phyloP scores from a whole-genome alignment of 2,329 filamentous ascomycete species.

The Thielaviopsis punctulata region DNA sequence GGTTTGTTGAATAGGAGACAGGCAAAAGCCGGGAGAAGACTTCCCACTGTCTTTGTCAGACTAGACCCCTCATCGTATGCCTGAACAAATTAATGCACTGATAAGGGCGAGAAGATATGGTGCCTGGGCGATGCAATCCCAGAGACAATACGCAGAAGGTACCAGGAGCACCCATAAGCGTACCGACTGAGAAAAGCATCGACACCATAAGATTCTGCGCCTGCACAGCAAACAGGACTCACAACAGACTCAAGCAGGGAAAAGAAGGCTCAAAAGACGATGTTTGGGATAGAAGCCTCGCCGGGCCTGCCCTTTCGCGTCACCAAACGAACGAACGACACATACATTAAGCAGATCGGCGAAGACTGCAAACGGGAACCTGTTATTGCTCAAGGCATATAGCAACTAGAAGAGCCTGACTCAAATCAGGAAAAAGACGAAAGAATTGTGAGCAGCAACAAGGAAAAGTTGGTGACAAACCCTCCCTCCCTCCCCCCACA shows the following conservation, averaged over 20 bases:
- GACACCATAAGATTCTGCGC: not conserved
- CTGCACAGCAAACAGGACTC: not conserved
- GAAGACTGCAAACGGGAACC: too few species aligned
- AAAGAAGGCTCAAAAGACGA: not conserved
- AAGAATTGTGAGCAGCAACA: not conserved
- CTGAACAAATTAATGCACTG: not conserved
- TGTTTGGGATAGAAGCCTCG: not conserved
- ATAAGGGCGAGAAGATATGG: not conserved
- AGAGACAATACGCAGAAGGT: not conserved
- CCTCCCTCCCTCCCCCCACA: not conserved
- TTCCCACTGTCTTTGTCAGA: not conserved
- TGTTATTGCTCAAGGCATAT: not conserved
- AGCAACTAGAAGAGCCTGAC: not conserved
- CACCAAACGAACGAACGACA: not conserved
- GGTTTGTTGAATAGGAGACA: not conserved
- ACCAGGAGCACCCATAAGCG: conserved; percentile 6
- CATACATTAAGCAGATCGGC: not conserved
- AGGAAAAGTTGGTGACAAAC: not conserved
- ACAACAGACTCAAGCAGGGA: not conserved
- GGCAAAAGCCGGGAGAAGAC: not conserved
- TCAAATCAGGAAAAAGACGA: not conserved
- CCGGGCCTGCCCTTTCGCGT: not conserved
- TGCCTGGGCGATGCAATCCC: not conserved
- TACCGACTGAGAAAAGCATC: not conserved
- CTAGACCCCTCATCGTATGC: not conserved